These are phyloP conservation scores for Trichomonas tenax DNA, from an alignment of 208 protist genomes.

Conservation along the genomic window DNA sequence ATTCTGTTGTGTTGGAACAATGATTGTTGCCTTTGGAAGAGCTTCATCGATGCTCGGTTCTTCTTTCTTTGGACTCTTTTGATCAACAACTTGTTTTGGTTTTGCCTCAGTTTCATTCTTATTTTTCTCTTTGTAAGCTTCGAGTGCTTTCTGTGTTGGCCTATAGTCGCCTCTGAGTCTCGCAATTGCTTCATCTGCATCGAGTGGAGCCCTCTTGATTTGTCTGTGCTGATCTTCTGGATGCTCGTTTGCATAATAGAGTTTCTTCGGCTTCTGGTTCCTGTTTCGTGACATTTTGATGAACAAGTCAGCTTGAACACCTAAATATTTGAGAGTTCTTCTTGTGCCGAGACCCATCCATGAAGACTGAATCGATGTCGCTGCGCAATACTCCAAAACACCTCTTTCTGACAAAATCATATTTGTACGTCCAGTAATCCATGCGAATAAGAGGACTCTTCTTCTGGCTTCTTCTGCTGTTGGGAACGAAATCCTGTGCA, in stretches of 20 bases:
- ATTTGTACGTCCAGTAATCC: background rate
- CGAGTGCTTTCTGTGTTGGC: background rate
- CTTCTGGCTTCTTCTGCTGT: background rate
- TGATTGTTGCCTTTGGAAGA: background rate
- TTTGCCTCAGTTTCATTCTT: background rate
- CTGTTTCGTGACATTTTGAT: background rate
- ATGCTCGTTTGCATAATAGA: background rate
- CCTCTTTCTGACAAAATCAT: background rate
- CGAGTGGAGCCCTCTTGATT: background rate
- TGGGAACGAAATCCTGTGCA: background rate
- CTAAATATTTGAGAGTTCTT: background rate
- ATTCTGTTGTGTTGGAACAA: background rate
- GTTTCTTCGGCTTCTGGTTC: background rate
- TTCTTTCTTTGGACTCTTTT: background rate
- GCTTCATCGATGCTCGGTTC: background rate
- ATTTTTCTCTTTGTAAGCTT: background rate
- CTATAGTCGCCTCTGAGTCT: background rate
- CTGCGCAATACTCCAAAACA: background rate
- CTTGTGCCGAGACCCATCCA: background rate
- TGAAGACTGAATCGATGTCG: background rate
- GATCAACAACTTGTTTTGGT: background rate
- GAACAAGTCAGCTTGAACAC: background rate
- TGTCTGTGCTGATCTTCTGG: background rate
- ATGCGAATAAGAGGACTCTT: background rate
- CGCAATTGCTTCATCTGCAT: background rate